phyloP scores from a whole-genome alignment of 371 early-diverging fungal species.

The Nosema granulosis region DNA sequence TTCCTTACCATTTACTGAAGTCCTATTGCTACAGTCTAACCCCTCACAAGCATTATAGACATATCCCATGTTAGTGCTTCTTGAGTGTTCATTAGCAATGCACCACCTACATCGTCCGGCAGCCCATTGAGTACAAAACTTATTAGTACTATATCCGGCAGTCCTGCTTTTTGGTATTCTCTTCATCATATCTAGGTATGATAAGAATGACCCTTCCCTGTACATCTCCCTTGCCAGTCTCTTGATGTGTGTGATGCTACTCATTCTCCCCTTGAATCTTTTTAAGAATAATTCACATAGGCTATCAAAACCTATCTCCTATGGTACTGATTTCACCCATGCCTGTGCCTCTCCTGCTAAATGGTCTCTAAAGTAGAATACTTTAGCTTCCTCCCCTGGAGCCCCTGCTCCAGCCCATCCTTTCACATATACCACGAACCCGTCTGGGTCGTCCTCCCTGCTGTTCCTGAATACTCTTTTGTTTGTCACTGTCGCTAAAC shows the following conservation, averaged over 20 bases:
- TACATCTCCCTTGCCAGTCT: neutral
- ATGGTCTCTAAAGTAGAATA: neutral
- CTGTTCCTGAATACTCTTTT: constrained; percentile 5
- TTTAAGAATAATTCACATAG: neutral
- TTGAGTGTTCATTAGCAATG: neutral
- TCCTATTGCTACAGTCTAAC: constrained; percentile 2
- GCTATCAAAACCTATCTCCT: neutral
- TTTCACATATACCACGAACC: neutral
- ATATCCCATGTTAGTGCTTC: neutral
- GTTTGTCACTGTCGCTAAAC: no score
- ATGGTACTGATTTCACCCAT: neutral
- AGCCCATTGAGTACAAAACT: constrained; percentile 1
- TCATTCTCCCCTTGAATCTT: neutral
- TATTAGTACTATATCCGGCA: neutral
- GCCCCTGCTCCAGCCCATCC: neutral
- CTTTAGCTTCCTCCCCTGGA: neutral
- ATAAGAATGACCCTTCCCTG: neutral
- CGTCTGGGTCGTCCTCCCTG: neutral
- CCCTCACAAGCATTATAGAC: constrained; percentile 11
- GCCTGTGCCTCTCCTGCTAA: neutral
- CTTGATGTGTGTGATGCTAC: neutral
- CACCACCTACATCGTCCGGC: neutral
- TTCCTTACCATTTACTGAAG: no score
- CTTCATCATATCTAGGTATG: neutral
- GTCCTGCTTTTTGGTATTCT: neutral